phyloP scores from a whole-genome alignment of 352 stramenopile genomes.

The Pythium rhizo-oryzae region DNA sequence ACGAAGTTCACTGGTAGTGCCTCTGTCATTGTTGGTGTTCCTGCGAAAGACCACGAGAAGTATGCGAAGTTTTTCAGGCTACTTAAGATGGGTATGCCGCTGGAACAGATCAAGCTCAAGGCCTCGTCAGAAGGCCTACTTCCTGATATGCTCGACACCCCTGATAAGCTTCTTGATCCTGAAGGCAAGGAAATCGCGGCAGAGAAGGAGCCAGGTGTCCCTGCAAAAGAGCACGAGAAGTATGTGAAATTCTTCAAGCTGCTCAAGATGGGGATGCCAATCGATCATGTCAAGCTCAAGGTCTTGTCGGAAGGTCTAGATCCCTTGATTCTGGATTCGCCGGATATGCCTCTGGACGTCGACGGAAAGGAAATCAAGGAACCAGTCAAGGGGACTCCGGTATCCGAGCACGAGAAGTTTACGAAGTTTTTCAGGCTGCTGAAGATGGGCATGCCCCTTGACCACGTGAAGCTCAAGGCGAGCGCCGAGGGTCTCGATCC shows the following conservation, averaged over 20 bases:
- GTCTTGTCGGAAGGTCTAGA: slow-evolving; percentile 69
- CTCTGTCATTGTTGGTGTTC: slow-evolving; percentile 36
- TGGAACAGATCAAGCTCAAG: slow-evolving; percentile 72
- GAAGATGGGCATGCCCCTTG: slow-evolving; percentile 82
- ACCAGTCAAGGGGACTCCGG: slow-evolving; percentile 36
- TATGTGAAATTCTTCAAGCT: slow-evolving; percentile 95
- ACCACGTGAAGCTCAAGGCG: slow-evolving; percentile 91
- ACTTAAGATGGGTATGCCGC: slow-evolving; percentile 79
- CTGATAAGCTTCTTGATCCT: slow-evolving; percentile 53
- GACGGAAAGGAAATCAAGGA: slow-evolving; percentile 35
- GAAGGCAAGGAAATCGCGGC: slow-evolving; percentile 46
- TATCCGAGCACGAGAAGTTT: slow-evolving; percentile 83
- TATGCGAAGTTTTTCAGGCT: slow-evolving; percentile 86
- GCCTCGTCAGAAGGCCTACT: slow-evolving; percentile 60
- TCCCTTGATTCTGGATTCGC: slow-evolving; percentile 57
- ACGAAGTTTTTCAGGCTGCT: slow-evolving; percentile 95
- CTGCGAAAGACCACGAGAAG: slow-evolving; percentile 86
- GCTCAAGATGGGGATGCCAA: slow-evolving; percentile 82
- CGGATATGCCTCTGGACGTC: slow-evolving; percentile 36
- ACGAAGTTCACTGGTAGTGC: slow-evolving; percentile 30
- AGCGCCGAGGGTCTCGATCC: slow-evolving; percentile 62
- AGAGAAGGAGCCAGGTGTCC: slow-evolving; percentile 22
- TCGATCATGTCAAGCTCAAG: slow-evolving; percentile 91
- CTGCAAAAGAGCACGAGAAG: slow-evolving; percentile 85
- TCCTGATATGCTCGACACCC: slow-evolving; percentile 51